Conservation (phyloP, 108 stramenopile species). For the Cylindrotheca fusiformis region DNA sequence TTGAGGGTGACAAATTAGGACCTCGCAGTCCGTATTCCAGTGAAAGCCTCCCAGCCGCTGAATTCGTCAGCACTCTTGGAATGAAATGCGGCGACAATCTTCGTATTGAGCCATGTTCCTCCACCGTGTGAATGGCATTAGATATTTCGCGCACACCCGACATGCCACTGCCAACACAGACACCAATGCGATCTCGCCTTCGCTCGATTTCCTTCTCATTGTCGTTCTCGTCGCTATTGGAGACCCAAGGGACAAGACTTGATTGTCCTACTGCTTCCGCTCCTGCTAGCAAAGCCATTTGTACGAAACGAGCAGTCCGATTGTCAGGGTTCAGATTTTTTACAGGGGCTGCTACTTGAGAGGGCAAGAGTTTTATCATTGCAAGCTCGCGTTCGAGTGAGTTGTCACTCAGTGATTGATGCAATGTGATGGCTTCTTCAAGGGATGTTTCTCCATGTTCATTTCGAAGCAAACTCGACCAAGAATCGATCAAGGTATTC, state of each 20-base stretch:
- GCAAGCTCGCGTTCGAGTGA: constrained; percentile 47
- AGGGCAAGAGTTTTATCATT: constrained; percentile 54
- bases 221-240: constrained; percentile 6
- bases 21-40: constrained; percentile 70
- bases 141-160: constrained; percentile 83
- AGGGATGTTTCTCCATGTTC: constrained; percentile 53
- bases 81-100: constrained; percentile 92
- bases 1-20: constrained; percentile 81
- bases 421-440: constrained; percentile 35
- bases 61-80: constrained; percentile 89
- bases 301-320: constrained; percentile 67
- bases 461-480: constrained; percentile 52
- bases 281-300: constrained; percentile 78
- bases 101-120: constrained; percentile 28
- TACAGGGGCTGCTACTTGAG: constrained; percentile 83
- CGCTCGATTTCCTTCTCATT: constrained; percentile 2
- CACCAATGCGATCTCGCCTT: constrained; percentile 54
- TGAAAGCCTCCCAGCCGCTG: constrained; percentile 77
- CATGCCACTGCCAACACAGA: constrained; percentile 87
- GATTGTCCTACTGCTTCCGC: constrained; percentile 59
- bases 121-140: constrained; percentile 38
- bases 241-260: constrained; percentile 35
- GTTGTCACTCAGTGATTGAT: constrained; percentile 38
- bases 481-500: constrained; percentile 57
- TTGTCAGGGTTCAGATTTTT: constrained; percentile 36